A percentile compares a stretch with the other conserved stretches of the same genome.
These are phyloP conservation scores for Cajanus cajan DNA, from an alignment of 306 rosid species.

Conservation along the genomic window DNA sequence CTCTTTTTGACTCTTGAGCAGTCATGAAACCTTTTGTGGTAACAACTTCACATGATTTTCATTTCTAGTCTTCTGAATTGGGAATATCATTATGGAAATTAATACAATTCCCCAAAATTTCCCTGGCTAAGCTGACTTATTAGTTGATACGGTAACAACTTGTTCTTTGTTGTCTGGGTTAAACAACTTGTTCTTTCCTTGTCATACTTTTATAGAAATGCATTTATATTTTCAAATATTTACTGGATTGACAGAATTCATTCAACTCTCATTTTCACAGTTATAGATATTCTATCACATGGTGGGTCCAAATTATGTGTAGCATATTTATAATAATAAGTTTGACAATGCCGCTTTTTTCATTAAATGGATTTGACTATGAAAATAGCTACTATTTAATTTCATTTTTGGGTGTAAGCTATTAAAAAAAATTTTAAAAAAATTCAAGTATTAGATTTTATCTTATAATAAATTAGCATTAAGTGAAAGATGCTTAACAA, in stretches of 20 bases:
- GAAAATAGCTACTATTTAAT: too few relatives aligned
- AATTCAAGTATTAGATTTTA: too few relatives aligned
- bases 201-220: background rate
- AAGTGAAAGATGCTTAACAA: too few relatives aligned
- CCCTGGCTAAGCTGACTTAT: too few relatives aligned
- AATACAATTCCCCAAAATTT: background rate
- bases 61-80: background rate
- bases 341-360: too few relatives aligned
- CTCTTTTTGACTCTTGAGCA: background rate
- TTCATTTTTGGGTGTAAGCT: too few relatives aligned
- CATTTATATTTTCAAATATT: background rate
- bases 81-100: background rate
- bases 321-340: too few relatives aligned
- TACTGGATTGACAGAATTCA: background rate
- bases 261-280: background rate
- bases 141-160: background rate
- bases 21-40: background rate
- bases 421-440: too few relatives aligned
- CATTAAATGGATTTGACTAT: too few relatives aligned
- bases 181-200: background rate
- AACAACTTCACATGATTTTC: background rate
- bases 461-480: too few relatives aligned
- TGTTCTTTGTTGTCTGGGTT: background rate
- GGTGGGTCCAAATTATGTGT: background rate
- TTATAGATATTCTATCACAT: background rate